Conservation (phyloP, 1,139 yeast genomes). For the Eremothecium coryli region DNA sequence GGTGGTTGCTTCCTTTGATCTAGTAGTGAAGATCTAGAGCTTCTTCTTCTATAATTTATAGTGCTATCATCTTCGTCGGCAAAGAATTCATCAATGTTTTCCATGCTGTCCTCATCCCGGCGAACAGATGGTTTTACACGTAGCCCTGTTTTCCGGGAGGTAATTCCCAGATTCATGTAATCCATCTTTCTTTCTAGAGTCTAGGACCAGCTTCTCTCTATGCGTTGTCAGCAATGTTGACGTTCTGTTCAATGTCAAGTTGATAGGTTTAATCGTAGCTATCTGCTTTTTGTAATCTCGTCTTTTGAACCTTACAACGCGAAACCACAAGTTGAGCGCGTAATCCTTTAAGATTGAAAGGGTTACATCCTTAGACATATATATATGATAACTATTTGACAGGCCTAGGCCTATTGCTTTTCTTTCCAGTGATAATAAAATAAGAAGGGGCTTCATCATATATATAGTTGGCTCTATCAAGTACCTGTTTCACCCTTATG, state of each 20-base stretch:
- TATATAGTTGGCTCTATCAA: slow-evolving; percentile 32
- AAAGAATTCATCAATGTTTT: slow-evolving; percentile 70
- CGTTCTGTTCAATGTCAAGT: too few species aligned
- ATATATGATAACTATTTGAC: too few species aligned
- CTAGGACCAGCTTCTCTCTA: too few species aligned
- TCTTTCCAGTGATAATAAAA: slow-evolving; percentile 39
- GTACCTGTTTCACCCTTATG: slow-evolving; percentile 33
- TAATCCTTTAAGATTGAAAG: too few species aligned
- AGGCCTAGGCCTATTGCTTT: too few species aligned
- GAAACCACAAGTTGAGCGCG: too few species aligned
- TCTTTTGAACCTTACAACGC: too few species aligned
- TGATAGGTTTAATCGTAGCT: too few species aligned
- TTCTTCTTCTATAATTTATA: slow-evolving; percentile 12
- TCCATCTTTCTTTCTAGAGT: slow-evolving; percentile 34
- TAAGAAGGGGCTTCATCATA: slow-evolving; percentile 40
- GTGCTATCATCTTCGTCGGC: slow-evolving; percentile 35
- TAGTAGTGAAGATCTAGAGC: slow-evolving; percentile 21
- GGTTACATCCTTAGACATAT: too few species aligned
- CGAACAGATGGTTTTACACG: slow-evolving; percentile 42
- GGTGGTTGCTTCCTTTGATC: slow-evolving; percentile 1
- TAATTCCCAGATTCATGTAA: slow-evolving; percentile 44
- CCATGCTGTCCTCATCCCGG: slow-evolving; percentile 67
- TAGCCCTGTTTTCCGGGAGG: slow-evolving; percentile 54
- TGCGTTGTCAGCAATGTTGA: too few species aligned
- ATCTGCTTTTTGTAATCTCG: too few species aligned